Base-by-base conservation (phyloP, 148 eudicot species). In the Linanthus parryae region DNA sequence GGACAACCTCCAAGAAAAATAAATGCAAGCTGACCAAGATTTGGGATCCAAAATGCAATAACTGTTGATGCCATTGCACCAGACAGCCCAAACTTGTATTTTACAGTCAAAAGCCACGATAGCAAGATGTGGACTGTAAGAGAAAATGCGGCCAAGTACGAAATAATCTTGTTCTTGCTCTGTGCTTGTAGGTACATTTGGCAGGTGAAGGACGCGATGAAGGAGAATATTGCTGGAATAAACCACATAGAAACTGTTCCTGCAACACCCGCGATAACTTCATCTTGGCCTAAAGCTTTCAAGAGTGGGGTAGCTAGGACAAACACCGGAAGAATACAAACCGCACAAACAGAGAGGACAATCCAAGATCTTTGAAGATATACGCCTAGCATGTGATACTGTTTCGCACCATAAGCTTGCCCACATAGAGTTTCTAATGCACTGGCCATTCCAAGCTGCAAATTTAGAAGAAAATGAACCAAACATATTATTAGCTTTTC, bases 401-500 rank as follows among this genome's bases (percentile, higher is more conserved):
- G 64, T 29, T 56, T 56, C 4, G 77, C 77, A 2, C 77, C 77
- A 21, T 62, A 73, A 14, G 73, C 57, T 59, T 73, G 77, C 24
- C 77, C 77, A 55, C 77, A 67, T 11, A 73, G 57, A 8, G 77
- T 73, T 36, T 63, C 77, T 22, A 73, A 40, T 9, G 58, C 77
- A 27, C 66, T 67, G 2, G 65, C 60, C 77, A 67, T 67, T 10
- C 77, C 77, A 27, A 62, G 22, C 77, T 72, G 49, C 62, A 36
- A n/a, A 37, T 38, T 8, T 14, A 38, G 17, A n/a, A 24, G 33
- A 35, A 2, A 14, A 7, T 44, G 13, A 18, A n/a, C n/a, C n/a
- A n/a, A n/a, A n/a, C n/a, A n/a, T n/a, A n/a, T n/a, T n/a, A n/a
- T n/a, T n/a, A n/a, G n/a, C n/a, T n/a, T n/a, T n/a, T n/a, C n/a